phyloP scores from a whole-genome alignment of 768 basidiomycete species.

The Trametes meyenii region DNA sequence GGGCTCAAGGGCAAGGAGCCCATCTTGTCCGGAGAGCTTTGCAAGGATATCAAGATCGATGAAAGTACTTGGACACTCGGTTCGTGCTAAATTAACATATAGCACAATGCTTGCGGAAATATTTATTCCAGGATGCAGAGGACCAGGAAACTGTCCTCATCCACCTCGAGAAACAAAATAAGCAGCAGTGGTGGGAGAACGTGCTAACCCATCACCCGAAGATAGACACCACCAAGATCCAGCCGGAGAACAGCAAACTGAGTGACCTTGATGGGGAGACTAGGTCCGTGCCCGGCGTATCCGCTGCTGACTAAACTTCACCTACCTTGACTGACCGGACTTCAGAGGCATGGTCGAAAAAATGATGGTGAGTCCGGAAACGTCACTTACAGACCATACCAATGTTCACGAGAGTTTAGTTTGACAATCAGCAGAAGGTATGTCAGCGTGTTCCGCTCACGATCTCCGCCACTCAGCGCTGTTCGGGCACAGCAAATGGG shows the following conservation, averaged over 20 bases:
- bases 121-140: constrained; percentile 47
- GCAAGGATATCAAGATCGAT: constrained; percentile 92
- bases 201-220: constrained; percentile 94
- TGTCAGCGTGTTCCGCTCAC: not conserved
- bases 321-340: not conserved
- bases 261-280: constrained; percentile 97
- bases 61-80: constrained; percentile 97
- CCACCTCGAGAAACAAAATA: constrained; percentile 85
- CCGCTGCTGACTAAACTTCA: not conserved
- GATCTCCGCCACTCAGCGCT: not conserved
- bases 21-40: constrained; percentile 88
- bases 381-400: constrained; percentile 1
- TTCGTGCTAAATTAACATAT: constrained; percentile 42
- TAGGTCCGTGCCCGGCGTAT: constrained; percentile 48
- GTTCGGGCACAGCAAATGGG: constrained; percentile 75
- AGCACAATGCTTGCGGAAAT: not conserved
- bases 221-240: constrained; percentile 95
- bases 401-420: constrained; percentile 42
- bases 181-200: constrained; percentile 97
- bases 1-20: constrained; percentile 84
- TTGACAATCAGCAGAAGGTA: constrained; percentile 80
- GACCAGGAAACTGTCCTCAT: constrained; percentile 73
- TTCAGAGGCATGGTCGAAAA: constrained; percentile 96
- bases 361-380: constrained; percentile 85
- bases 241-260: constrained; percentile 92